Evolutionary conservation across 2,329 filamentous ascomycete species (phyloP).

Genomic region (Penicillium concentricum): DNA sequence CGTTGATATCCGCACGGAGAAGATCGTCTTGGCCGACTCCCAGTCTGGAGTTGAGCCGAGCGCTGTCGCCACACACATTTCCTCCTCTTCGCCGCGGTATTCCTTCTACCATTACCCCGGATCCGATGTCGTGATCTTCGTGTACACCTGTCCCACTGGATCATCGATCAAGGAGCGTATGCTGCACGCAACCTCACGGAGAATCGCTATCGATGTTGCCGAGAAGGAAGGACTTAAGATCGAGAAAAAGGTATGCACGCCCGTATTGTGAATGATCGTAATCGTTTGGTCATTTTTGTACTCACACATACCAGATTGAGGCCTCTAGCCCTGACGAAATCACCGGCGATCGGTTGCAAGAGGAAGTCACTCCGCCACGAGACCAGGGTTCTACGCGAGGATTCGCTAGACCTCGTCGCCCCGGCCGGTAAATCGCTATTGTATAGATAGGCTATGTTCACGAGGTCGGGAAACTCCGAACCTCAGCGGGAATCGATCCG

Average conservation of each 20-base stretch:
- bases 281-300: conserved; percentile 13
- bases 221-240: conserved; percentile 58
- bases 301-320: conserved; percentile 49
- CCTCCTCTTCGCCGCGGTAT: conserved; percentile 57
- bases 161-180: conserved; percentile 66
- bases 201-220: conserved; percentile 53
- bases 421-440: conserved; percentile 47
- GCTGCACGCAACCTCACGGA: conserved; percentile 61
- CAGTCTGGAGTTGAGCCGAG: conserved; percentile 45
- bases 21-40: conserved; percentile 52
- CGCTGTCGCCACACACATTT: conserved; percentile 50
- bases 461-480: neutral
- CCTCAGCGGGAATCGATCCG: neutral
- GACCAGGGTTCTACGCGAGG: conserved; percentile 50
- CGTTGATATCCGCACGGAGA: conserved; percentile 51
- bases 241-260: conserved; percentile 52
- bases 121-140: conserved; percentile 54
- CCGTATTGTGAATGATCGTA: neutral
- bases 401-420: conserved; percentile 64
- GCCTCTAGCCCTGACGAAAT: conserved; percentile 60
- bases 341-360: conserved; percentile 51
- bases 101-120: conserved; percentile 58
- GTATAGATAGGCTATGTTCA: neutral
- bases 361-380: conserved; percentile 54
- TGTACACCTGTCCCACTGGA: conserved; percentile 62